Conservation (phyloP, 345 rosid genomes). For the Sonneratia caseolaris region DNA sequence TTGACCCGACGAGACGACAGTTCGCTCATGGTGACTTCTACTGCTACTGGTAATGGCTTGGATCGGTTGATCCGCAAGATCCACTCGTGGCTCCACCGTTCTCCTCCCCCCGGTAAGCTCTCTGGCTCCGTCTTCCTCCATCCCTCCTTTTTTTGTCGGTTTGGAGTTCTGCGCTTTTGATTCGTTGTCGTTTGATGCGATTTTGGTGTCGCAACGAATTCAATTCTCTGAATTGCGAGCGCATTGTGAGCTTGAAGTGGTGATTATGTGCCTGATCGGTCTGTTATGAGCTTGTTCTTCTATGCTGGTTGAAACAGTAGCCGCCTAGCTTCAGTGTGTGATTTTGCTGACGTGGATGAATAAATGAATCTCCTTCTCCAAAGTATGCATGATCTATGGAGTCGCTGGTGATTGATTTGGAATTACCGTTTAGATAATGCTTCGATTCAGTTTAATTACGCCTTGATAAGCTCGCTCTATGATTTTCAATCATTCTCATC, state of each 20-base stretch:
- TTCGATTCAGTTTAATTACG: background rate
- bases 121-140: background rate
- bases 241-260: background rate
- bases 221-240: background rate
- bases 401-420: background rate
- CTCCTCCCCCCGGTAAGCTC: slow-evolving; percentile 56
- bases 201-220: background rate
- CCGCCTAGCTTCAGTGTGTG: background rate
- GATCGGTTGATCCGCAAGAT: slow-evolving; percentile 51
- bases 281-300: background rate
- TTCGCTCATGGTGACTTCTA: background rate
- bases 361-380: background rate
- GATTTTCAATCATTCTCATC: background rate
- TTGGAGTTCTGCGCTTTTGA: background rate
- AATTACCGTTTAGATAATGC: background rate
- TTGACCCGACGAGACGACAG: background rate
- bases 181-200: background rate
- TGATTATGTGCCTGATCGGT: background rate
- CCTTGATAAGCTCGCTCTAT: background rate
- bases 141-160: background rate
- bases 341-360: background rate
- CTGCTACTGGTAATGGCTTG: slow-evolving; percentile 14
- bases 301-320: background rate
- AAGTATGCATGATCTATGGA: background rate
- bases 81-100: slow-evolving; percentile 62